These are phyloP conservation scores for Xerocomus spinulosus DNA, from an alignment of 768 basidiomycete species.

Conservation along the genomic window DNA sequence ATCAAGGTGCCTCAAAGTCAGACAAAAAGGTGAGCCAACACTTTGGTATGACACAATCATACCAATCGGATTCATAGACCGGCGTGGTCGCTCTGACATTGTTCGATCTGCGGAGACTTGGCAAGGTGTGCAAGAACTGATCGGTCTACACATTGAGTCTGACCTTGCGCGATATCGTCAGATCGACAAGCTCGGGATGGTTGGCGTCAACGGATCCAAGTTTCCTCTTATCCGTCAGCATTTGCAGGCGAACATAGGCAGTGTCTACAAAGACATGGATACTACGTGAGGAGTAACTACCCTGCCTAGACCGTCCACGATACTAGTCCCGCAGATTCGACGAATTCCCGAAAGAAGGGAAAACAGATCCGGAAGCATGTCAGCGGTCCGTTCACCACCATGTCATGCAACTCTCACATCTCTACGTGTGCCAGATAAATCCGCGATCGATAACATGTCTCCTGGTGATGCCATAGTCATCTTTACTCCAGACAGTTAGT, in stretches of 20 bases:
- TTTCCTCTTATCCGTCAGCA: constrained; percentile 84
- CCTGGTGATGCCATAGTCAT: constrained; percentile 88
- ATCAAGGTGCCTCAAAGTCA: constrained; percentile 86
- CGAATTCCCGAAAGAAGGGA: constrained; percentile 67
- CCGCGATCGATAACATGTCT: constrained; percentile 69
- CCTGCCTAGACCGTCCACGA: background rate
- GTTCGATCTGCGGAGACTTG: constrained; percentile 82
- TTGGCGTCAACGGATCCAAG: constrained; percentile 82
- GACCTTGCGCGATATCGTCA: constrained; percentile 23
- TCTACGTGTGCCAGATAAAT: constrained; percentile 55
- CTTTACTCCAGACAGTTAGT: constrained; percentile 86
- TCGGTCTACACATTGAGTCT: background rate
- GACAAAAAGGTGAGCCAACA: constrained; percentile 75
- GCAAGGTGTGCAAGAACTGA: constrained; percentile 49
- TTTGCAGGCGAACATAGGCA: constrained; percentile 74
- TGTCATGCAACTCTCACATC: constrained; percentile 1
- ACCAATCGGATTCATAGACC: constrained; percentile 41
- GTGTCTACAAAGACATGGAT: constrained; percentile 86
- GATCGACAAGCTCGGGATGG: constrained; percentile 79
- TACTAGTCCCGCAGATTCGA: constrained; percentile 52
- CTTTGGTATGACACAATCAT: background rate
- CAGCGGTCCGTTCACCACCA: constrained; percentile 28
- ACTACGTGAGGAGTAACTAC: constrained; percentile 49
- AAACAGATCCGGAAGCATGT: constrained; percentile 80
- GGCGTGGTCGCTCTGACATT: constrained; percentile 85